These are phyloP conservation scores for Mycena galopus DNA, from an alignment of 768 basidiomycete species.

Conservation along the genomic window DNA sequence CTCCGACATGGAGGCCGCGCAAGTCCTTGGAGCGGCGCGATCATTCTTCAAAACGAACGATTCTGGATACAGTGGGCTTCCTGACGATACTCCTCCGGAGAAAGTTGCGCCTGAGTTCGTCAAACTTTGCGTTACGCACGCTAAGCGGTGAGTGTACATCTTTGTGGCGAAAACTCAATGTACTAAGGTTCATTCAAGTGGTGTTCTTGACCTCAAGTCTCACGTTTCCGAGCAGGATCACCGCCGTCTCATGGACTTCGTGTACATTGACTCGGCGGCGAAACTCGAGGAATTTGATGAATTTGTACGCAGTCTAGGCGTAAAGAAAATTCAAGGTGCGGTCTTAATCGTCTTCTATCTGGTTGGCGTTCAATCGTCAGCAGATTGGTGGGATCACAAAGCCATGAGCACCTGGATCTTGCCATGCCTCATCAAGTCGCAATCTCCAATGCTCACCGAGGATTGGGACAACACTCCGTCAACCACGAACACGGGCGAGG, in stretches of 20 bases:
- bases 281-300: background rate
- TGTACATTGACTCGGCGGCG: background rate
- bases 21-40: constrained; percentile 16
- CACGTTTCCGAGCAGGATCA: background rate
- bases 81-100: background rate
- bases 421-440: background rate
- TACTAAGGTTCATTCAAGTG: background rate
- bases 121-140: constrained; percentile 16
- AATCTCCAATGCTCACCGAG: background rate
- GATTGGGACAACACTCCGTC: background rate
- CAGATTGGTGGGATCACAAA: background rate
- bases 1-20: constrained; percentile 26
- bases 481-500: background rate
- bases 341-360: background rate
- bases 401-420: background rate
- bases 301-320: background rate
- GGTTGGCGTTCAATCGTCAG: background rate
- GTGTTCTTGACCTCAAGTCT: background rate
- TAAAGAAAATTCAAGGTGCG: background rate
- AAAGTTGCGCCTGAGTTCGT: constrained; percentile 16
- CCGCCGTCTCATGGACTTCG: background rate
- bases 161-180: background rate
- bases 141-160: background rate
- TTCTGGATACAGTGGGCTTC: constrained; percentile 1
- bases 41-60: constrained; percentile 12